A percentile compares a stretch with the other conserved stretches of the same genome.
Evolutionary conservation across 176 grass and related monocot genomes (phyloP).

Genomic region (Olyra latifolia): DNA sequence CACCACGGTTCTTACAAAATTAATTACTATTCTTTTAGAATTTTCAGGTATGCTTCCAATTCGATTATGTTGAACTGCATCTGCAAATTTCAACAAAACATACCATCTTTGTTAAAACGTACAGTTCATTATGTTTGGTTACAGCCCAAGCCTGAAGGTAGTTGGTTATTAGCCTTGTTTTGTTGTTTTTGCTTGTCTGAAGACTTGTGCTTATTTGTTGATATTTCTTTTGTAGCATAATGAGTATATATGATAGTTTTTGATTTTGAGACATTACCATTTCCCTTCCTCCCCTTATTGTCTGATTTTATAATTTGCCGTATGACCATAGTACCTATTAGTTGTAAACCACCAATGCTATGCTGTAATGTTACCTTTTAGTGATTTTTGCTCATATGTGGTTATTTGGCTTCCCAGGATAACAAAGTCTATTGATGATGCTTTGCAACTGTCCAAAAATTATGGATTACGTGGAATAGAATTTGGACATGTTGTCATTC

Average conservation of each 20-base stretch:
- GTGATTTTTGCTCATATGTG: background rate
- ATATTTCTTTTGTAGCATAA: background rate
- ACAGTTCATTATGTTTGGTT: background rate
- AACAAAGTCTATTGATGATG: constrained; percentile 64
- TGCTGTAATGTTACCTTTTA: background rate
- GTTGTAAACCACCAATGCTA: background rate
- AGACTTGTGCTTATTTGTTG: background rate
- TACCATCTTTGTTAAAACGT: background rate
- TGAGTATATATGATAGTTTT: background rate
- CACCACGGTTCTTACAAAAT: background rate
- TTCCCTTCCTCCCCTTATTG: background rate
- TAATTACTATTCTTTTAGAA: background rate
- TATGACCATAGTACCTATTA: background rate
- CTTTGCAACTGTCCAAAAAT: constrained; percentile 61
- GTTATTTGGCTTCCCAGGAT: constrained; percentile 52
- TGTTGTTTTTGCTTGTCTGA: background rate
- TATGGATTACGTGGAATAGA: constrained; percentile 47
- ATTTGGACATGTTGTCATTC: constrained; percentile 63
- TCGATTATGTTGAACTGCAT: background rate
- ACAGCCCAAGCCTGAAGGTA: background rate
- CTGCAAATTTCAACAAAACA: background rate
- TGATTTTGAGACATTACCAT: too few species aligned
- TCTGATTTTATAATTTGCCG: background rate
- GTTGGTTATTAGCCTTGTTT: background rate
- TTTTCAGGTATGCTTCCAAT: background rate